Evolutionary conservation across 2,329 filamentous ascomycete species (phyloP).

Genomic region (Pseudocercospora pini-densiflorae): DNA sequence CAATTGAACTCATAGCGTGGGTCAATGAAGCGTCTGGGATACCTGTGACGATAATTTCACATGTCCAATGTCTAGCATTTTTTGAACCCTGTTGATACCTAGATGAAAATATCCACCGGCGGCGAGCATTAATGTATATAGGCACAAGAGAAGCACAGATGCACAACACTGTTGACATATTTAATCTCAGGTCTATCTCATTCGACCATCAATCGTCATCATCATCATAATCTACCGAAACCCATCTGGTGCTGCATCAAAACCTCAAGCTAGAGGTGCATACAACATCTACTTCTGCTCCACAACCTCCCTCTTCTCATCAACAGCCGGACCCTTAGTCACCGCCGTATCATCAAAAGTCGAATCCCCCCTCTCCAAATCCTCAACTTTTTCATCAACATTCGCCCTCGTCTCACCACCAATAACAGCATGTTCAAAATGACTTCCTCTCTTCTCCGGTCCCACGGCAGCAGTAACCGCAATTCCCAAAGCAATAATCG

Average conservation of each 20-base stretch:
- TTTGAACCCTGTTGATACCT: background rate
- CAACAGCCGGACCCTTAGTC: background rate
- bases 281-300: slow-evolving; percentile 3
- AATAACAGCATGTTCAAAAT: slow-evolving; percentile 65
- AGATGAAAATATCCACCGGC: background rate
- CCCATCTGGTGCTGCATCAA: background rate
- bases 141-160: background rate
- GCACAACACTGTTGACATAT: background rate
- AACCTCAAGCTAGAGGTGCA: too few species aligned
- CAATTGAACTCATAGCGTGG: slow-evolving; percentile 43
- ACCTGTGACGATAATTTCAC: background rate
- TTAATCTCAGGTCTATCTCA: too few species aligned
- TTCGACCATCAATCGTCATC: background rate
- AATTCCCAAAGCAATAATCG: slow-evolving; percentile 75
- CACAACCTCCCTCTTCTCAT: slow-evolving; percentile 20
- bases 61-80: background rate
- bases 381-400: slow-evolving; percentile 20
- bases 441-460: slow-evolving; percentile 73
- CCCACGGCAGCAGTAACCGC: slow-evolving; percentile 70
- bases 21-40: slow-evolving; percentile 1
- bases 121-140: slow-evolving; percentile 6
- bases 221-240: background rate
- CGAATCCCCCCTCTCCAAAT: slow-evolving; percentile 24
- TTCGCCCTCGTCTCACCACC: slow-evolving; percentile 24
- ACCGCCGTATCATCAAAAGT: slow-evolving; percentile 17